Percentiles rank a stretch among this genome's conserved stretches.
These are phyloP conservation scores for Aquilaria yunnanensis DNA, from an alignment of 345 rosid species.

Conservation along the genomic window DNA sequence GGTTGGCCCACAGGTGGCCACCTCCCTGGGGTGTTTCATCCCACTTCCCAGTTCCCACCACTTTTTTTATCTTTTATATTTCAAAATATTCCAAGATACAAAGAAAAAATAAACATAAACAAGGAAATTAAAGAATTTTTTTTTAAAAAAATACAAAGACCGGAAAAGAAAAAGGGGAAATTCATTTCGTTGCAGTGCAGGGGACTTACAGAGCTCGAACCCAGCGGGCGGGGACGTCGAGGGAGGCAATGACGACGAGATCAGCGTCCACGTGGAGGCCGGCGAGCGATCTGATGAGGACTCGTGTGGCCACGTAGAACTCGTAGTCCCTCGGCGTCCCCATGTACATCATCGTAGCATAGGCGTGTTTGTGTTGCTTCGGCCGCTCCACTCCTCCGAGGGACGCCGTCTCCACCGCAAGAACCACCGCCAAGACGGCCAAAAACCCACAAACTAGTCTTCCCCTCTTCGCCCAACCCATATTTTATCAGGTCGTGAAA, in stretches of 20 bases:
- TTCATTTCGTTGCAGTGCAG: not conserved
- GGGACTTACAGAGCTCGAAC: constrained; percentile 61
- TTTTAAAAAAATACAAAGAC: not conserved
- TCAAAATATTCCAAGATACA: not conserved
- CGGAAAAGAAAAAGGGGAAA: not conserved
- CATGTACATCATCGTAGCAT: constrained; percentile 99
- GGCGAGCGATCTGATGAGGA: constrained; percentile 76
- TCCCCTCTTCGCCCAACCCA: constrained; percentile 10
- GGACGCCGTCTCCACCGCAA: constrained; percentile 10
- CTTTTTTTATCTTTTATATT: not conserved
- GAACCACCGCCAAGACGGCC: not conserved
- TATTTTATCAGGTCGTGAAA: not conserved
- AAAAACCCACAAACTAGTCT: not conserved
- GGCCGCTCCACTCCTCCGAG: constrained; percentile 14
- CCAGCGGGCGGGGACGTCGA: constrained; percentile 89
- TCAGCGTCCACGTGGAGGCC: constrained; percentile 71
- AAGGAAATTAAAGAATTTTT: no score
- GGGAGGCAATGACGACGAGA: constrained; percentile 90
- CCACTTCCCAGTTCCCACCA: not conserved
- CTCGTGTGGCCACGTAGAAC: constrained; percentile 91
- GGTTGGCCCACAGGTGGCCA: no score
- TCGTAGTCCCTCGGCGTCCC: constrained; percentile 98
- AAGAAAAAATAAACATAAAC: not conserved
- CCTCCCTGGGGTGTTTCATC: not conserved
- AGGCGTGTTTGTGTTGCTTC: constrained; percentile 62